These are phyloP conservation scores for Tolypocladium amazonense DNA, from an alignment of 2,329 filamentous ascomycete genomes.

Conservation along the genomic window DNA sequence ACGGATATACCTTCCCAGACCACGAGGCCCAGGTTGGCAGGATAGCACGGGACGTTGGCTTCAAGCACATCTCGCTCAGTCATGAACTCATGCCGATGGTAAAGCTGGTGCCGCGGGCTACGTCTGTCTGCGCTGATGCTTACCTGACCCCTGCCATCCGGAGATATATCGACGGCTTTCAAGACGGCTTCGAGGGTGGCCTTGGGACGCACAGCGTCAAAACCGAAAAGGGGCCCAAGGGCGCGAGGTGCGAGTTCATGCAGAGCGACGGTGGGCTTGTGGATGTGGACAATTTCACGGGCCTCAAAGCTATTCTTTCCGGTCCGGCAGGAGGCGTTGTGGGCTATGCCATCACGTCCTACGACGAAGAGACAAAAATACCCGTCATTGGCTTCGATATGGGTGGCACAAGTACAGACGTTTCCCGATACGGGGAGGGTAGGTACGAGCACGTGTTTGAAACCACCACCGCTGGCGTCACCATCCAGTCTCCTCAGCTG, in stretches of 20 bases:
- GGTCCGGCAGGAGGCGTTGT: conserved; percentile 69
- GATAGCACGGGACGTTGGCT: conserved; percentile 29
- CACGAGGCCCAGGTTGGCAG: conserved; percentile 34
- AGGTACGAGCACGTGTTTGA: conserved; percentile 46
- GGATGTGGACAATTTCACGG: conserved; percentile 54
- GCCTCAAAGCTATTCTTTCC: conserved; percentile 58
- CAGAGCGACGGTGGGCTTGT: conserved; percentile 45
- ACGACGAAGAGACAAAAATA: conserved; percentile 53
- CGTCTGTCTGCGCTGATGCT: conserved; percentile 30
- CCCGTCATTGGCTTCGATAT: conserved; percentile 71
- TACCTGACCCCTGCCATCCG: conserved; percentile 30
- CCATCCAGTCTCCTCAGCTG: conserved; percentile 68
- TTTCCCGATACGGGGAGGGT: conserved; percentile 50
- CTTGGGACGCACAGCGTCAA: conserved; percentile 14
- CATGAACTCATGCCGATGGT: conserved; percentile 30
- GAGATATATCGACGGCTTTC: conserved; percentile 23
- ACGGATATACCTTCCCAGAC: conserved; percentile 55
- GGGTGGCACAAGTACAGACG: conserved; percentile 63
- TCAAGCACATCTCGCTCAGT: conserved; percentile 23
- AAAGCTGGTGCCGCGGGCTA: conserved; percentile 30
- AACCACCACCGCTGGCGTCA: conserved; percentile 67
- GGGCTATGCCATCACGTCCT: conserved; percentile 64
- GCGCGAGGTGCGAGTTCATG: conserved; percentile 59
- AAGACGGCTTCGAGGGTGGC: conserved; percentile 23
- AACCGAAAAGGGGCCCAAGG: conserved; percentile 45